Conservation (phyloP, 257 asterid genomes). For the Nicotiana knightiana region DNA sequence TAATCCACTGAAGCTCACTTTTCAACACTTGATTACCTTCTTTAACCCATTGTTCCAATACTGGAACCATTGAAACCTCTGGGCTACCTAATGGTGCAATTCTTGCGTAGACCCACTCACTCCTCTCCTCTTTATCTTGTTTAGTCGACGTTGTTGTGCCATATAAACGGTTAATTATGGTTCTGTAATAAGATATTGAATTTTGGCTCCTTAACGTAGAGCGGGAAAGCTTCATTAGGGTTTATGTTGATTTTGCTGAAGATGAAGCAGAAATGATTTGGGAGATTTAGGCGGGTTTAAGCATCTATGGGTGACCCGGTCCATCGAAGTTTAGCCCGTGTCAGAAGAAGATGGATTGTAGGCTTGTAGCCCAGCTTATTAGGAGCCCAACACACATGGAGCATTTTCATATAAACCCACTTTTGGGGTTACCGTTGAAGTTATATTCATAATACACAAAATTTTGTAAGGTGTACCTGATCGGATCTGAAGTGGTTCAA, state of each 20-base stretch:
- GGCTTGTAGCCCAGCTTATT: neutral
- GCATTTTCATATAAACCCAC: too few relatives aligned
- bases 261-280: neutral
- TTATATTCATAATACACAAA: too few relatives aligned
- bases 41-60: conserved; percentile 52
- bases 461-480: too few relatives aligned
- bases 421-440: too few relatives aligned
- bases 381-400: too few relatives aligned
- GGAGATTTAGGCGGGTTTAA: neutral
- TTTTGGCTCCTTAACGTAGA: neutral
- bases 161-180: neutral
- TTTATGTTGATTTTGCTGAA: neutral
- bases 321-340: neutral
- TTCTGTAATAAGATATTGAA: neutral
- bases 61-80: conserved; percentile 34
- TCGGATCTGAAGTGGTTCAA: too few relatives aligned
- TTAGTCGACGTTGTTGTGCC: neutral
- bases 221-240: conserved; percentile 15
- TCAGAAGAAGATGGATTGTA: neutral
- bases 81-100: conserved; percentile 55
- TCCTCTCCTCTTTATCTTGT: neutral
- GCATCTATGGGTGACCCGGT: neutral
- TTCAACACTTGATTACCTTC: conserved; percentile 33
- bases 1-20: conserved; percentile 24
- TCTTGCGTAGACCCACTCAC: conserved; percentile 18